Evolutionary conservation across 2,329 filamentous ascomycete genomes (phyloP).

Genomic region (Phaeosphaeriaceae sp.): DNA sequence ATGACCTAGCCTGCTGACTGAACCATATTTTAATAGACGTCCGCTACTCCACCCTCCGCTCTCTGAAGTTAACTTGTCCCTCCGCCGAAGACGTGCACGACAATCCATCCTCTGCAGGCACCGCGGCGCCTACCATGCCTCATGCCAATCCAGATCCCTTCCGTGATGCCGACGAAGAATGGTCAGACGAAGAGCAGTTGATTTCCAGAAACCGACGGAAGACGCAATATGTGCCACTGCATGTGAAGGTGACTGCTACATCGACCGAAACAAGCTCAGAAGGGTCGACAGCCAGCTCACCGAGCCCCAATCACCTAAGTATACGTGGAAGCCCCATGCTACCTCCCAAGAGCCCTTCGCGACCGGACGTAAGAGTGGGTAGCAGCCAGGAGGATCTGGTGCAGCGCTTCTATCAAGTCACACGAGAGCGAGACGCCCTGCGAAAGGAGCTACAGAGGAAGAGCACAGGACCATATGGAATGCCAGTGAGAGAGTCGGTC

Average conservation of each 20-base stretch:
- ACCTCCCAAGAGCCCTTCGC: slow-evolving; percentile 46
- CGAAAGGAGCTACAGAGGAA: slow-evolving; percentile 45
- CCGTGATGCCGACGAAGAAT: slow-evolving; percentile 40
- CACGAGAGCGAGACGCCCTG: slow-evolving; percentile 45
- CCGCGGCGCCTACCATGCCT: slow-evolving; percentile 24
- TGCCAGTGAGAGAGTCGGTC: slow-evolving; percentile 31
- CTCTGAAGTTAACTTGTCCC: slow-evolving; percentile 45
- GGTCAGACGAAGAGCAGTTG: slow-evolving; percentile 47
- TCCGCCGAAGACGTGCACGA: slow-evolving; percentile 42
- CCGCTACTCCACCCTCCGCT: slow-evolving; percentile 44
- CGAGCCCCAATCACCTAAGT: slow-evolving; percentile 26
- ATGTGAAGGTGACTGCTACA: slow-evolving; percentile 29
- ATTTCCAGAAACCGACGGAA: slow-evolving; percentile 38
- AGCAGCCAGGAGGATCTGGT: slow-evolving; percentile 47
- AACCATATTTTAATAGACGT: slow-evolving; percentile 37
- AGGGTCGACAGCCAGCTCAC: slow-evolving; percentile 21
- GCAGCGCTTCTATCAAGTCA: slow-evolving; percentile 47
- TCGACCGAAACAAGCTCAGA: slow-evolving; percentile 34
- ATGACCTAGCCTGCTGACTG: slow-evolving; percentile 31
- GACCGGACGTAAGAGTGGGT: slow-evolving; percentile 37
- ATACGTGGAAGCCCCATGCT: slow-evolving; percentile 34
- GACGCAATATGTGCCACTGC: slow-evolving; percentile 38
- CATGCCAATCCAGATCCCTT: slow-evolving; percentile 35
- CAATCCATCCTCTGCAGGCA: slow-evolving; percentile 23
- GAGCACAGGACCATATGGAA: slow-evolving; percentile 39